Base-by-base conservation (phyloP, 148 eudicot genomes). In the Silene conica region DNA sequence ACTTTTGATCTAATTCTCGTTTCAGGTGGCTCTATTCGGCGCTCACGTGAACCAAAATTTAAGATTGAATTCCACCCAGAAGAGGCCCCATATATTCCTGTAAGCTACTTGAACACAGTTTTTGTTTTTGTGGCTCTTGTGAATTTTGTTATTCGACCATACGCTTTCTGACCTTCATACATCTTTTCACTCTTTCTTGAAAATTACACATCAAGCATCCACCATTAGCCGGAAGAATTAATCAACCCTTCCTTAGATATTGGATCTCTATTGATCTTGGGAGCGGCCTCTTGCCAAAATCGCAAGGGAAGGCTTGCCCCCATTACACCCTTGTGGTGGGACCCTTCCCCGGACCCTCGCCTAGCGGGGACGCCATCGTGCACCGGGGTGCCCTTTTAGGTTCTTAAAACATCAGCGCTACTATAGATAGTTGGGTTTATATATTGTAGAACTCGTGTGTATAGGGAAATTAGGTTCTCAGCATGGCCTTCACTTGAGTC, bases 31-130 rank as follows among this genome's bases (percentile, higher is more conserved):
- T 56, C 89, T 79, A 73, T 87, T 80, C 90, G 84, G 69, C 87
- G 94, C 84, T 86, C 89, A 31, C 87, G 84, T 71, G 98, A 91
- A 79, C 95, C 98, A 41, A 93, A 91, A 63, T 93, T 88, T 75
- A 86, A 76, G 72, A 89, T 93, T 80, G 93, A 93, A 57, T 93
- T 91, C 75, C 97, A 91, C 67, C 61, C 90, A 23, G 91, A 88
- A 79, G 95, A 91, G 69, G 76, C 87, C 15, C 94, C 94, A 48
- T 86, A 80, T 82, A 79, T 79, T 76, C 97, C 96, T 74, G 98
- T 93, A 82, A 91, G 96, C 77, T 34, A 77, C 22, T 71, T 43
- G 38, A 46, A 50, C 38, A 9, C 4, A 23, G 14, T 18, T 71
- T n/a, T 57, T 14, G 43, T 21, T 62, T n/a, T 69, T 56, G 8